Percentiles rank a stretch among this genome's conserved stretches.
These are phyloP conservation scores for Gelatoporia subvermispora DNA, from an alignment of 768 basidiomycete genomes.

Conservation along the genomic window DNA sequence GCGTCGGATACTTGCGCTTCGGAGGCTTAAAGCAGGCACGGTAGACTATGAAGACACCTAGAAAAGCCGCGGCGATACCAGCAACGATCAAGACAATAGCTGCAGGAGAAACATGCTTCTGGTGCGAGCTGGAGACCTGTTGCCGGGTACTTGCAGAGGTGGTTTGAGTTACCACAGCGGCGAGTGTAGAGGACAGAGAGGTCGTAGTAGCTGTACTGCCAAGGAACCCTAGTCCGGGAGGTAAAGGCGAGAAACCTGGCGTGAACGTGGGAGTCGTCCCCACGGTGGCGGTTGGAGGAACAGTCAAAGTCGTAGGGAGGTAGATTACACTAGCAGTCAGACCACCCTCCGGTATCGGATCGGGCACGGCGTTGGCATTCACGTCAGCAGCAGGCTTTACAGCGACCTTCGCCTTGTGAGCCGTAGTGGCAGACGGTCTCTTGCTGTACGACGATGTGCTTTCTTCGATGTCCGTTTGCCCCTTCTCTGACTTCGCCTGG, in stretches of 20 bases:
- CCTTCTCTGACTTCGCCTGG: too few relatives aligned
- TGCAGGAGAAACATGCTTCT: constrained; percentile 40
- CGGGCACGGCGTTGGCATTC: constrained; percentile 37
- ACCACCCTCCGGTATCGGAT: constrained; percentile 45
- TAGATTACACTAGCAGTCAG: constrained; percentile 7
- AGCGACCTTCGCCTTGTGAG: constrained; percentile 2
- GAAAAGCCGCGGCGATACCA: constrained; percentile 43
- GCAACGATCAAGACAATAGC: constrained; percentile 51
- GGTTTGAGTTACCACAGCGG: neutral
- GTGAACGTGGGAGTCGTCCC: constrained; percentile 5
- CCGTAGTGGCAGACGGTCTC: too few relatives aligned
- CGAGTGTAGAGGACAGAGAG: neutral
- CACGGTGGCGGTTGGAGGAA: constrained; percentile 7
- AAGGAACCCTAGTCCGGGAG: neutral
- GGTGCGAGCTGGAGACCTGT: constrained; percentile 3
- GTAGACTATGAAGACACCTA: constrained; percentile 43
- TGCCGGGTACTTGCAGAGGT: neutral
- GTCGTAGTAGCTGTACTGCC: constrained; percentile 10
- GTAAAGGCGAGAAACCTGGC: constrained; percentile 16
- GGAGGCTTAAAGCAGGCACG: constrained; percentile 46
- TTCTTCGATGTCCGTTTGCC: too few relatives aligned
- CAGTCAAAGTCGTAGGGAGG: constrained; percentile 22
- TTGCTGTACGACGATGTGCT: too few relatives aligned
- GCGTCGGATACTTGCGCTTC: constrained; percentile 54
- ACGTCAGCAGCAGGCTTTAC: constrained; percentile 9